Base-by-base conservation (phyloP, 2,329 filamentous ascomycete genomes). In the Coniosporium uncinatum region DNA sequence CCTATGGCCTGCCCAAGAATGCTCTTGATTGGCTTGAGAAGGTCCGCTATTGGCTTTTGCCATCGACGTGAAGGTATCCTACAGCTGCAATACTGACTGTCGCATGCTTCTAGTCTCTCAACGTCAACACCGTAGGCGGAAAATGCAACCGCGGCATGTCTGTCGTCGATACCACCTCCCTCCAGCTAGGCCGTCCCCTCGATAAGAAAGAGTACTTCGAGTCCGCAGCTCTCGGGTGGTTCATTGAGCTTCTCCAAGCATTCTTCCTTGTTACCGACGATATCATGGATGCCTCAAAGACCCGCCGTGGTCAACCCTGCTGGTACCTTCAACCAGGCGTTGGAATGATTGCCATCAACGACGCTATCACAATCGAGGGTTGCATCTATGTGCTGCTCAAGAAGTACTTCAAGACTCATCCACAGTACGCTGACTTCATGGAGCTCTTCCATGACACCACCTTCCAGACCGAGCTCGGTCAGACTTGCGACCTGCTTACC, bases 61-160 rank as follows among this genome's bases (percentile, higher is more conserved):
- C 13, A 17, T 19, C 22, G 16, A 3, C 27, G 17, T 29, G 29
- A 17, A 14, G 13, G 27, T 13, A 31, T 31, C 27, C 13, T 31
- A 14, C 27, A 14, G 14, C 13, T 31, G 40, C 21, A 39, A n/a
- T n/a, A n/a, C n/a, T n/a, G n/a, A n/a, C n/a, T 13, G 27, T 31
- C n/a, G n/a, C n/a, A n/a, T 16, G 22, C 11, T 14, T 40, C 22
- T 55, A 96, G 88, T 84, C 78, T 47, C 77, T 97, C 56, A 78
- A 90, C 60, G 76, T 80, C 70, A 98, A 98, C 70, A 81, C 88
- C 5, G 72, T 93, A 41, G 93, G 93, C 53, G 93, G 93, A 61
- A 98, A 98, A 76, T 95, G 90, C 74, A 98, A 98, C 73, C 88
- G 93, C 59, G 93, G 93, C 70, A 94, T 98, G 80, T 97, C 90